Evolutionary conservation across 2,329 filamentous ascomycete genomes (phyloP).

Genomic region (Aureobasidium sp.): DNA sequence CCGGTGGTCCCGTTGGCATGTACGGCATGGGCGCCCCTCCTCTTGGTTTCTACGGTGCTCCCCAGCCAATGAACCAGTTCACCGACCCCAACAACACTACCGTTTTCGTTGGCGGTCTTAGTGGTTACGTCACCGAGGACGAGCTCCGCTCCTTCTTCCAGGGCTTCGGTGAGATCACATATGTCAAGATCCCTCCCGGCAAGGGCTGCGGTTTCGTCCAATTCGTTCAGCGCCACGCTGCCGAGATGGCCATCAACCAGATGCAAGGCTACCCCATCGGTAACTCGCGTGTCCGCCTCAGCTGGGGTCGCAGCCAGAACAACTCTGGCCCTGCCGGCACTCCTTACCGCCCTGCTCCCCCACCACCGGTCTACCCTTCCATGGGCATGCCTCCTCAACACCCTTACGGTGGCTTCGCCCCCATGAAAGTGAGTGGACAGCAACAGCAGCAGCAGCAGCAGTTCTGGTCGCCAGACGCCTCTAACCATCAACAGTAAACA

Average conservation of each 20-base stretch:
- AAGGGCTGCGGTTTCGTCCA: conserved; percentile 99
- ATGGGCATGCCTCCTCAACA: conserved; percentile 62
- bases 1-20: conserved; percentile 50
- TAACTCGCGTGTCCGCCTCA: conserved; percentile 94
- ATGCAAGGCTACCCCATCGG: conserved; percentile 99
- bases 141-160: conserved; percentile 99
- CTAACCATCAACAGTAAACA: conserved; percentile 25
- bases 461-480: background rate
- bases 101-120: conserved; percentile 94
- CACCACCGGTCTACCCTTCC: conserved; percentile 64
- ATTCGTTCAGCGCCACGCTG: conserved; percentile 96
- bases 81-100: conserved; percentile 99
- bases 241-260: conserved; percentile 99
- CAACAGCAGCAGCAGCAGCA: conserved; percentile 2
- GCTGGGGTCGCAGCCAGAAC: conserved; percentile 97
- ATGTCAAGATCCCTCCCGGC: conserved; percentile 98
- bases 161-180: conserved; percentile 98
- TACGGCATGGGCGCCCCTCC: conserved; percentile 65
- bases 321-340: conserved; percentile 95
- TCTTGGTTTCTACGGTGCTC: conserved; percentile 57
- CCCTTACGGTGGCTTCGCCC: conserved; percentile 59
- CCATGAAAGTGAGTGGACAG: conserved; percentile 52
- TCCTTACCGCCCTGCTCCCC: conserved; percentile 89
- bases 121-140: conserved; percentile 96
- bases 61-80: conserved; percentile 96